phyloP scores from a whole-genome alignment of 495 filamentous ascomycete genomes.

The Bacidia gigantensis region DNA sequence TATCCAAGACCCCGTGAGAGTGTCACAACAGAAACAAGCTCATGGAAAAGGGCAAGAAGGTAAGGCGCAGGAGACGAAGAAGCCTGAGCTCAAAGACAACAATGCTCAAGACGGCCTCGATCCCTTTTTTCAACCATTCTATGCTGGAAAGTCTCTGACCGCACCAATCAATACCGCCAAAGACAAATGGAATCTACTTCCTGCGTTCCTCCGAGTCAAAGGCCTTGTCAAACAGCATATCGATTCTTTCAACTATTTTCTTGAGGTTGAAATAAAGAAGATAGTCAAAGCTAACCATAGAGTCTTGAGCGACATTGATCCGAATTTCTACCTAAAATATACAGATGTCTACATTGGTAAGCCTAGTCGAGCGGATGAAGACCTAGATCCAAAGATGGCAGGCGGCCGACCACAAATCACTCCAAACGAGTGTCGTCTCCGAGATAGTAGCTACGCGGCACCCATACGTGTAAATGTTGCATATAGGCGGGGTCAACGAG shows the following conservation, averaged over 20 bases:
- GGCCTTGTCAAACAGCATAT: conserved; percentile 94
- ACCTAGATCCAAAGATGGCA: conserved; percentile 18
- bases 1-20: conserved; percentile 13
- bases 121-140: conserved; percentile 85
- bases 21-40: too few species aligned
- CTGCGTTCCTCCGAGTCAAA: conserved; percentile 94
- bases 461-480: conserved; percentile 80
- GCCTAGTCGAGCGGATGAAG: conserved; percentile 65
- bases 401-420: conserved; percentile 42
- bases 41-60: conserved; percentile 18
- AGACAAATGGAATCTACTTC: conserved; percentile 94
- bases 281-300: conserved; percentile 79
- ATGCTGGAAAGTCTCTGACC: conserved; percentile 83
- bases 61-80: neutral
- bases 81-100: too few species aligned
- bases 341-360: conserved; percentile 72
- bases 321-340: conserved; percentile 68
- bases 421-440: conserved; percentile 87
- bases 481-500: conserved; percentile 63
- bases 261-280: conserved; percentile 88
- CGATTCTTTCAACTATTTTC: conserved; percentile 96
- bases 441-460: conserved; percentile 91
- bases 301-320: conserved; percentile 78
- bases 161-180: conserved; percentile 86
- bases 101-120: conserved; percentile 41